Base-by-base conservation (phyloP, 2,329 filamentous ascomycete species). In the Sclerotiophoma versabilis region DNA sequence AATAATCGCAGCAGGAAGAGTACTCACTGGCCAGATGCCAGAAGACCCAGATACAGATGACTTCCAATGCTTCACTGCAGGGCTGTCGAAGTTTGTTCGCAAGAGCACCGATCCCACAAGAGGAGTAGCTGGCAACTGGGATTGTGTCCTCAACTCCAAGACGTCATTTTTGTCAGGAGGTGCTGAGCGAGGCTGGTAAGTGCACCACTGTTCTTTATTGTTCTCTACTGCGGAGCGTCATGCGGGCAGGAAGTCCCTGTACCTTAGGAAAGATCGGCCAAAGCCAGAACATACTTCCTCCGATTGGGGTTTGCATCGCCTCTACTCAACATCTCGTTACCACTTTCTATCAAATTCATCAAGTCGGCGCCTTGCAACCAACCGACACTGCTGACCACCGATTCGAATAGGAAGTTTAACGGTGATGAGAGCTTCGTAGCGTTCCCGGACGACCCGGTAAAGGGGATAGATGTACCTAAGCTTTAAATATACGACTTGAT, bases 101-200 rank as follows among this genome's bases (percentile, higher is more conserved):
- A 78, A 78, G 54, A 68, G 37, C 33, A 79, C 43, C 19, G 64
- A 69, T 27, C 81, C 77, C 60, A 84, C 83, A 0, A 80, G 77
- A 19, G 89, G 88, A 17, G 83, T 93, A 32, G 80, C 82, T 22
- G 92, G 91, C 30, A 89, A 88, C 23, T 99, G 93, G 93, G 82
- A 85, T 33, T 93, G 92, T 70, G 83, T 86, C 55, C 72, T 84
- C 47, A 93, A 96, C 77, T 92, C 92, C 14, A 91, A 96, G 73
- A 96, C 92, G 69, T 87, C 84, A 55, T 96, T 93, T 75, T 79
- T 98, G 62, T 85, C 81, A 48, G 83, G 84, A 49, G 93, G 93
- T 7, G 88, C 90, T 66, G 93, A 98, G 76, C 83, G 93, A 78
- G 92, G 92, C 71, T 98, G 93, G 92, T 95, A 75, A 68, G 72